Evolutionary conservation across 1,284 basidiomycete species (phyloP).

Genomic region (Marasmius oreades): DNA sequence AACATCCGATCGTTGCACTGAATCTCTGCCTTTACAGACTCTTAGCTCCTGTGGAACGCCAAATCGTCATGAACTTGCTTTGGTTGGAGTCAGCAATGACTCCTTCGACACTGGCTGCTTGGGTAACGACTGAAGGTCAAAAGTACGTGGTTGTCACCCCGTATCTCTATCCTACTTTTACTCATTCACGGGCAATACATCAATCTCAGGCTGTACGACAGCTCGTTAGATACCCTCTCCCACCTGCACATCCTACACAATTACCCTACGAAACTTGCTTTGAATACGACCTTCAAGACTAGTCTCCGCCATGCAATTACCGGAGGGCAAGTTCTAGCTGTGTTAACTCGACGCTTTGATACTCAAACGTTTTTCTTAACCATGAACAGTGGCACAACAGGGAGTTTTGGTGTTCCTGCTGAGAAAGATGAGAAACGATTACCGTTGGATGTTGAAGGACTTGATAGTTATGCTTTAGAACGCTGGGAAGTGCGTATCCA

Average conservation of each 20-base stretch:
- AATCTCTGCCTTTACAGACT: slow-evolving; percentile 49
- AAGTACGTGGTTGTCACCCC: slow-evolving; percentile 44
- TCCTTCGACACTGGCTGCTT: slow-evolving; percentile 72
- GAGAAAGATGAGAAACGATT: slow-evolving; percentile 57
- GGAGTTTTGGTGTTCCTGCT: slow-evolving; percentile 88
- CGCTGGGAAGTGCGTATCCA: slow-evolving; percentile 82
- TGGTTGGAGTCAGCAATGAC: slow-evolving; percentile 86
- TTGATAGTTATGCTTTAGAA: slow-evolving; percentile 86
- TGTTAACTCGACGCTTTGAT: slow-evolving; percentile 4
- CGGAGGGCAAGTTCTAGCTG: slow-evolving; percentile 66
- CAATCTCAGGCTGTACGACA: slow-evolving; percentile 77
- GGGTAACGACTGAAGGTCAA: slow-evolving; percentile 75
- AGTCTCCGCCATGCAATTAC: slow-evolving; percentile 87
- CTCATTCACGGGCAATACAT: slow-evolving; percentile 4
- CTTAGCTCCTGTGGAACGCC: slow-evolving; percentile 82
- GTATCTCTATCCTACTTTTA: slow-evolving; percentile 16
- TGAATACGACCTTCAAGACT: slow-evolving; percentile 78
- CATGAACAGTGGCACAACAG: slow-evolving; percentile 73
- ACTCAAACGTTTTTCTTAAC: not conserved
- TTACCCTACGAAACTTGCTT: slow-evolving; percentile 54
- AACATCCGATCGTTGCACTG: slow-evolving; percentile 5
- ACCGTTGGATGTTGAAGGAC: slow-evolving; percentile 53
- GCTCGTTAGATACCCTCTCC: slow-evolving; percentile 62
- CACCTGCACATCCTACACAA: slow-evolving; percentile 75
- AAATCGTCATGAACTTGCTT: slow-evolving; percentile 87